phyloP scores from a whole-genome alignment of 371 early-diverging fungal genomes.

The Sporodiniella umbellata region DNA sequence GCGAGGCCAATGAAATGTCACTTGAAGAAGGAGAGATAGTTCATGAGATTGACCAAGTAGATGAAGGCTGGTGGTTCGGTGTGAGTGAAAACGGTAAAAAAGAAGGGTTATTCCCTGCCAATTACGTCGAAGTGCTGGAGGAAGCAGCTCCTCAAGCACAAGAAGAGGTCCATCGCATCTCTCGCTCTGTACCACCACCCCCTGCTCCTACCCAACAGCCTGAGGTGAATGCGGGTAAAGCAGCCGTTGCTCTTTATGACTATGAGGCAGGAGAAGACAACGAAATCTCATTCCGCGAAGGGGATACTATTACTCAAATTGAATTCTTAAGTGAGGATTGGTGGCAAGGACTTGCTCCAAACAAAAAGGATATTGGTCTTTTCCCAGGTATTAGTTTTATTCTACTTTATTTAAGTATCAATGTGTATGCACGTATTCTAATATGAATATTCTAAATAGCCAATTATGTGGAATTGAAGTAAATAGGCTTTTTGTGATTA shows the following conservation, averaged over 20 bases:
- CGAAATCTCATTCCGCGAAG: slow-evolving; percentile 80
- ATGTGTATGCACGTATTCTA: no score
- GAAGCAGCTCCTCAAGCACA: slow-evolving; percentile 12
- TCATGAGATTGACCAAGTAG: slow-evolving; percentile 65
- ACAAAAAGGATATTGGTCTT: slow-evolving; percentile 61
- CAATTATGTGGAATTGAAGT: slow-evolving; percentile 52
- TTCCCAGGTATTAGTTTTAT: slow-evolving; percentile 71
- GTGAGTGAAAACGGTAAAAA: slow-evolving; percentile 70
- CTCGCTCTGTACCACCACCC: slow-evolving; percentile 18
- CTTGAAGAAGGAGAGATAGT: slow-evolving; percentile 82
- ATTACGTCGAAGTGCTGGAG: slow-evolving; percentile 72
- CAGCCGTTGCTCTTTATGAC: slow-evolving; percentile 77
- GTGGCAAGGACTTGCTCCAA: slow-evolving; percentile 77
- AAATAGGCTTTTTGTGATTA: background rate
- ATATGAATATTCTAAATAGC: slow-evolving; percentile 25
- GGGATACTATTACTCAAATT: slow-evolving; percentile 73
- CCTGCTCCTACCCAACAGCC: slow-evolving; percentile 8
- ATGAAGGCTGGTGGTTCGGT: slow-evolving; percentile 93
- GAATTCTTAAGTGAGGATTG: slow-evolving; percentile 87
- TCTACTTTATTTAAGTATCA: no score
- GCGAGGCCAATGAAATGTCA: slow-evolving; percentile 83
- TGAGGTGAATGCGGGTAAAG: slow-evolving; percentile 26
- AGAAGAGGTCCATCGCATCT: background rate
- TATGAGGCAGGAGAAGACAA: slow-evolving; percentile 87
- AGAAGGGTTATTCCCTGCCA: slow-evolving; percentile 87